These are phyloP conservation scores for Ustilago cynodontis DNA, from an alignment of 1,284 basidiomycete species.

Conservation along the genomic window DNA sequence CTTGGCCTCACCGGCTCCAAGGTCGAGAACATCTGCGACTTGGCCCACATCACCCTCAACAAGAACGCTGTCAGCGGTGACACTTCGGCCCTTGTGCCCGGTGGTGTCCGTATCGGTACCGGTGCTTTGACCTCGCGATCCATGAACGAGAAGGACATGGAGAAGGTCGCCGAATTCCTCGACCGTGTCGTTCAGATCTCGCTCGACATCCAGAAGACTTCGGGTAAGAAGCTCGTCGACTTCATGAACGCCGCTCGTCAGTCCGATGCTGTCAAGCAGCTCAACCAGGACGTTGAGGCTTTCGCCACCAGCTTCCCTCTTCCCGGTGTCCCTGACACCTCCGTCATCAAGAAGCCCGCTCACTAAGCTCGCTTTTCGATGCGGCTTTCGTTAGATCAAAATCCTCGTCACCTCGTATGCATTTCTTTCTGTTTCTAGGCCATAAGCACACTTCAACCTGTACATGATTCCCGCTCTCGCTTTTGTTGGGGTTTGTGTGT, in stretches of 20 bases:
- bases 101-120: conserved; percentile 96
- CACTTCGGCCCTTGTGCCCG: conserved; percentile 91
- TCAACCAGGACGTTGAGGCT: conserved; percentile 79
- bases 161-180: conserved; percentile 85
- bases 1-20: conserved; percentile 96
- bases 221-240: conserved; percentile 93
- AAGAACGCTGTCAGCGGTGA: conserved; percentile 98
- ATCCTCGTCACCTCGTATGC: conserved; percentile 23
- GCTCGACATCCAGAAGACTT: conserved; percentile 81
- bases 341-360: conserved; percentile 64
- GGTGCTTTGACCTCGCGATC: conserved; percentile 94
- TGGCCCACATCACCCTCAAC: conserved; percentile 82
- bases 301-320: conserved; percentile 92
- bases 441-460: conserved; percentile 53
- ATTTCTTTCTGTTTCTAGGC: conserved; percentile 24
- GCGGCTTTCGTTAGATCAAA: not conserved
- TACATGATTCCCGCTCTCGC: conserved; percentile 46
- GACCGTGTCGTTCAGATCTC: conserved; percentile 68
- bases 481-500: not conserved
- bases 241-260: conserved; percentile 84
- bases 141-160: conserved; percentile 87
- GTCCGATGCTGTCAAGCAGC: conserved; percentile 80
- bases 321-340: conserved; percentile 83
- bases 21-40: conserved; percentile 97
- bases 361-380: conserved; percentile 23